Percentiles rank a stretch among this genome's conserved stretches.
phyloP scores from a whole-genome alignment of 306 rosid species.

The Glycyrrhiza uralensis region DNA sequence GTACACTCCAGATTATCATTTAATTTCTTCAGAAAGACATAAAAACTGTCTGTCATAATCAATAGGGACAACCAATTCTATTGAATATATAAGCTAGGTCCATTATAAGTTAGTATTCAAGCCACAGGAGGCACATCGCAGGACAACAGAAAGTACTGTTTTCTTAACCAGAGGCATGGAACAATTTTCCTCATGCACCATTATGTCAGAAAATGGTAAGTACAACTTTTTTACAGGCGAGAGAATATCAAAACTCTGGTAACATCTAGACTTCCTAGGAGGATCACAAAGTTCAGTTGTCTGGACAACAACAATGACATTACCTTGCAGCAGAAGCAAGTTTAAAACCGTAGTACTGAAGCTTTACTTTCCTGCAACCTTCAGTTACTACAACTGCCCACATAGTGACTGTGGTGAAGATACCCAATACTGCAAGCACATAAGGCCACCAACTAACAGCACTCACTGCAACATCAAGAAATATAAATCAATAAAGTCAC shows the following conservation, averaged over 20 bases:
- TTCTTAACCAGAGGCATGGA: not conserved
- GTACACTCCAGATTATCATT: slow-evolving; percentile 15
- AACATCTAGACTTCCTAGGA: not conserved
- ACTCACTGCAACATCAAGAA: slow-evolving; percentile 56
- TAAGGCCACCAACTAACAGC: slow-evolving; percentile 72
- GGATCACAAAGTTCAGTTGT: not conserved
- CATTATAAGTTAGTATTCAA: slow-evolving; percentile 1
- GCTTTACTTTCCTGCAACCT: slow-evolving; percentile 95
- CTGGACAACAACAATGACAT: slow-evolving; percentile 14
- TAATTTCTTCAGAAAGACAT: slow-evolving; percentile 15
- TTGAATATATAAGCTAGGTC: slow-evolving; percentile 8
- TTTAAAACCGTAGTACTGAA: slow-evolving; percentile 94
- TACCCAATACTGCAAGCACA: slow-evolving; percentile 65
- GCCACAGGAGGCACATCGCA: slow-evolving; percentile 6
- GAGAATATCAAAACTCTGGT: not conserved
- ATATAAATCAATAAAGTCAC: slow-evolving; percentile 11
- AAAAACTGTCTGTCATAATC: slow-evolving; percentile 13
- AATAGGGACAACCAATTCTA: slow-evolving; percentile 1
- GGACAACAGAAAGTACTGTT: slow-evolving; percentile 8
- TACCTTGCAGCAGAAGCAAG: slow-evolving; percentile 99
- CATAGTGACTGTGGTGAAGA: slow-evolving; percentile 91
- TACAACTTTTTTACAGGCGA: not conserved
- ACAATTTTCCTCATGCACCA: slow-evolving; percentile 16
- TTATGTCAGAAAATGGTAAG: not conserved
- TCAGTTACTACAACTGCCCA: slow-evolving; percentile 99